Conservation (phyloP, 345 rosid species). For the Hibiscus tridactylites region DNA sequence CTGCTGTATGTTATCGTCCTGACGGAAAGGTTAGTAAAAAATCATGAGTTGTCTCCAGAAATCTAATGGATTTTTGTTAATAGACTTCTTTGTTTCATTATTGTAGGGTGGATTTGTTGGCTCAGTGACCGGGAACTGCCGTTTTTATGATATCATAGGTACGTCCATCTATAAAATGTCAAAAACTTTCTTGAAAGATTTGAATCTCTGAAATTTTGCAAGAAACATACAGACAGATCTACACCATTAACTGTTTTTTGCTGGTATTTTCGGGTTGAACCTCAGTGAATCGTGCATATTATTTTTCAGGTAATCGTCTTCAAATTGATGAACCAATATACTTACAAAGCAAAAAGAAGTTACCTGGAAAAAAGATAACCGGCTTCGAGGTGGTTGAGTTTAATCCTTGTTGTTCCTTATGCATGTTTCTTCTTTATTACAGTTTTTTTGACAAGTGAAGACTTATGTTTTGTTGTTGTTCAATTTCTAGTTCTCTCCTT, state of each 20-base stretch:
- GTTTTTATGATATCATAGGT: conserved; percentile 45
- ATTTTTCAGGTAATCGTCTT: conserved; percentile 30
- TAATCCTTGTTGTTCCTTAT: neutral
- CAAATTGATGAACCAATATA: conserved; percentile 29
- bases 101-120: conserved; percentile 56
- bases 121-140: conserved; percentile 45
- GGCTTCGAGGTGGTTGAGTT: conserved; percentile 41
- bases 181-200: neutral
- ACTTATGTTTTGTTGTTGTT: conserved; percentile 5
- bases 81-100: neutral
- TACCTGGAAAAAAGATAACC: conserved; percentile 44
- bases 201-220: neutral
- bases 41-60: neutral
- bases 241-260: neutral
- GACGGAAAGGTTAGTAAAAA: conserved; percentile 35
- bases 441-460: neutral
- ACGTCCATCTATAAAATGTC: conserved; percentile 3
- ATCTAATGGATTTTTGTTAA: neutral
- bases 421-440: neutral
- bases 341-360: conserved; percentile 49
- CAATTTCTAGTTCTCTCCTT: conserved; percentile 41
- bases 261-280: neutral
- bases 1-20: conserved; percentile 50
- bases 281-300: neutral
- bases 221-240: neutral